Base-by-base conservation (phyloP, 2,329 filamentous ascomycete genomes). In the Alternaria dauci region DNA sequence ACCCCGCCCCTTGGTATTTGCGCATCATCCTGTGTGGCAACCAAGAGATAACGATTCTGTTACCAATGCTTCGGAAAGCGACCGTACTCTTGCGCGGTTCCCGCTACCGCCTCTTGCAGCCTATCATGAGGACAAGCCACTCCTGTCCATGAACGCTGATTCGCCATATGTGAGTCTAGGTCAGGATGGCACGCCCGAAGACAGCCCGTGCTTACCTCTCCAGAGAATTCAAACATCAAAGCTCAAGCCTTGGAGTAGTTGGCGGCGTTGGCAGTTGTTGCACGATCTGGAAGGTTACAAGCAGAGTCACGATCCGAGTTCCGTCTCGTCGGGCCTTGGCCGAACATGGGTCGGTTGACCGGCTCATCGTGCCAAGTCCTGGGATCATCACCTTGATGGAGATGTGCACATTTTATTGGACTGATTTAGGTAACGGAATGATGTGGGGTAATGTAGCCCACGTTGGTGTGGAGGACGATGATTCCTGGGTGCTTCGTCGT, bases 251-350 rank as follows among this genome's bases (percentile, higher is more conserved):
- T 70, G 69, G 67, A 51, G 26, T 11, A 36, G 44, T 70, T 71
- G 69, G 69, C 69, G 55, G 9, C 18, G 55, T 61, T 69, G 69
- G 69, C 58, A 47, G 63, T 57, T 63, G 61, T 41, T 34, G 64
- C 59, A 20, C 42, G 56, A 58, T 32, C 52, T 48, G 63, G 67
- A 67, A 71, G 69, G 66, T 69, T 66, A 52, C 62, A 58, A 64
- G 65, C 55, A 55, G 59, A 62, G 5, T 43, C 14, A 32, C 25
- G 58, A 66, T 67, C 69, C 69, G 69, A 63, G 44, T 69, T 63
- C 69, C 69, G 67, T 46, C 69, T 71, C 42, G 67, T 44, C 52
- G 16, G 50, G 50, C 56, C 50, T 52, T 47, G 57, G 51, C 66
- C 57, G 59, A 52, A 43, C 60, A 51, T 47, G 50, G 57, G 51